Percentiles rank a stretch among this genome's conserved stretches.
Conservation (phyloP, 306 rosid species). For the Trichosanthes cucumerina region DNA sequence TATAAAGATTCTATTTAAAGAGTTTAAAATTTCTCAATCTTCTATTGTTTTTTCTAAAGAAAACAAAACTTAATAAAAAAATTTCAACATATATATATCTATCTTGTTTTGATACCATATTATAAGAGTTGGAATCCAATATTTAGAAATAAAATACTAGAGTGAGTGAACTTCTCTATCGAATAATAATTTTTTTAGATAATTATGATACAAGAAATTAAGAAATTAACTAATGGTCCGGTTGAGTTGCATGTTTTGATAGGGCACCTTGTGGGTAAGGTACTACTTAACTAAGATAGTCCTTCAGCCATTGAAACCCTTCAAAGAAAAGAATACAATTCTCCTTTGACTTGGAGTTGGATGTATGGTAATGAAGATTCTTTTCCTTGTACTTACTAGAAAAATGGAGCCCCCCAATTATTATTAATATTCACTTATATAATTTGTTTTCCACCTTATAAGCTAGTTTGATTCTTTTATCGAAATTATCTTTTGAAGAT, state of each 20-base stretch:
- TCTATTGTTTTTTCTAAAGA: background rate
- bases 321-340: background rate
- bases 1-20: background rate
- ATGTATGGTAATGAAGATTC: background rate
- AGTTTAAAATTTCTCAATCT: background rate
- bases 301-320: background rate
- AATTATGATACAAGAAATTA: background rate
- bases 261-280: background rate
- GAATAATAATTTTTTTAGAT: background rate
- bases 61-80: no score
- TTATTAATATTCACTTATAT: background rate
- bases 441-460: no score
- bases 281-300: background rate
- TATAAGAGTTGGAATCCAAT: no score
- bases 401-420: background rate
- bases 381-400: background rate
- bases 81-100: background rate
- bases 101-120: background rate
- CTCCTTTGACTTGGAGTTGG: background rate
- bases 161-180: background rate
- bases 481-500: background rate
- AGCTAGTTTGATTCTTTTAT: background rate
- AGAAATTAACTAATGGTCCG: background rate
- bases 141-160: background rate
- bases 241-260: background rate